Conservation (phyloP, 805 yeast genomes). For the Wickerhamomyces tratensis region DNA sequence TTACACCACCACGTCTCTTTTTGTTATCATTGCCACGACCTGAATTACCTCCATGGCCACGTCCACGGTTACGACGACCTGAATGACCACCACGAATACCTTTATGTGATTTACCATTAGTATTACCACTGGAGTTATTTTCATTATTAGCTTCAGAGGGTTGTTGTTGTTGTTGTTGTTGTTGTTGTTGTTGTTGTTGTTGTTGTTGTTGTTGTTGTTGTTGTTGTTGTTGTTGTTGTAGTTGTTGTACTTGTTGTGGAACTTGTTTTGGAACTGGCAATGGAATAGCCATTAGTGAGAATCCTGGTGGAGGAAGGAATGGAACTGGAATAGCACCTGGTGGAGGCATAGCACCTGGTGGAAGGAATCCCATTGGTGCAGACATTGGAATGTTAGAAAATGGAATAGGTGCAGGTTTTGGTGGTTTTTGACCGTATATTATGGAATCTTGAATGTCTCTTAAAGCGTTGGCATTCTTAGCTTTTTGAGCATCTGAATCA, state of each 20-base stretch:
- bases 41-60: slow-evolving; percentile 4
- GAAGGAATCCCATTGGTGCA: neutral
- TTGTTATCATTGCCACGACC: neutral
- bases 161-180: neutral
- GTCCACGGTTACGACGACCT: slow-evolving; percentile 13
- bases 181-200: neutral
- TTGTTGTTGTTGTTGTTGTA: slow-evolving; percentile 1
- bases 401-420: slow-evolving; percentile 1
- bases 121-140: neutral
- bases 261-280: slow-evolving; percentile 4
- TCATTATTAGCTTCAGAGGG: slow-evolving; percentile 1
- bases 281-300: slow-evolving; percentile 12
- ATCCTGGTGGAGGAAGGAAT: neutral
- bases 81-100: slow-evolving; percentile 12
- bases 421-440: slow-evolving; percentile 10
- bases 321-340: slow-evolving; percentile 5
- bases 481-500: slow-evolving; percentile 20
- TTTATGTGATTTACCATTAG: neutral
- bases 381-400: slow-evolving; percentile 1
- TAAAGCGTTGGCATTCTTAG: slow-evolving; percentile 6
- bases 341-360: neutral
- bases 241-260: neutral
- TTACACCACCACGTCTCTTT: too few relatives aligned
- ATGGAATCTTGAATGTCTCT: slow-evolving; percentile 17
- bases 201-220: slow-evolving; percentile 1